These are phyloP conservation scores for Penicillium sp. DNA, from an alignment of 2,329 filamentous ascomycete genomes.

Conservation along the genomic window DNA sequence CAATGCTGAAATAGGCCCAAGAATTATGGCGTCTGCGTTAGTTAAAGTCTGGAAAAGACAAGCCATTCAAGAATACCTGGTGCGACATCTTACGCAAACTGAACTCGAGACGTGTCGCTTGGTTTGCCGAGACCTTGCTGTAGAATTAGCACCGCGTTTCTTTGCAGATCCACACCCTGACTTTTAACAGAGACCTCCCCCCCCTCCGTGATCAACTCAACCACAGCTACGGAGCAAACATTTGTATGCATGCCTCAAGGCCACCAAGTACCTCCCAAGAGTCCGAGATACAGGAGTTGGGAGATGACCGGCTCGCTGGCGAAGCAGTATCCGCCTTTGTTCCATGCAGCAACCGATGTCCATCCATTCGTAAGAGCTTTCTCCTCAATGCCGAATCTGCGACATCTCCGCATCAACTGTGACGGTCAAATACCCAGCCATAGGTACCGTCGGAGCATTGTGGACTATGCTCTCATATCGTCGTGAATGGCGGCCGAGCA, in stretches of 20 bases:
- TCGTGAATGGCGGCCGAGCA: constrained; percentile 82
- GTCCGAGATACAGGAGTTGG: constrained; percentile 76
- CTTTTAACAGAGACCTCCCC: constrained; percentile 81
- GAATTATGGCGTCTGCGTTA: constrained; percentile 26
- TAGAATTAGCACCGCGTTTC: constrained; percentile 38
- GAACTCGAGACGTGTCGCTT: constrained; percentile 42
- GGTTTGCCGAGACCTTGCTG: constrained; percentile 40
- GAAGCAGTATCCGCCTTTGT: constrained; percentile 84
- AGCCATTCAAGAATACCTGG: constrained; percentile 38
- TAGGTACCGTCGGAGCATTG: constrained; percentile 74
- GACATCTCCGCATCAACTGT: constrained; percentile 76
- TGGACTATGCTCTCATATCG: constrained; percentile 89
- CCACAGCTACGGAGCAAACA: constrained; percentile 74
- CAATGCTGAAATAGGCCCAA: too few species aligned
- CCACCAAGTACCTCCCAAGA: constrained; percentile 40
- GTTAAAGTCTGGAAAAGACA: constrained; percentile 43
- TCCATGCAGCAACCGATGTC: constrained; percentile 87
- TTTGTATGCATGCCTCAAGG: constrained; percentile 82
- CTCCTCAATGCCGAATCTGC: constrained; percentile 68
- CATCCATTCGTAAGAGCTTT: constrained; percentile 80
- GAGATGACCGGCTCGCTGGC: constrained; percentile 81
- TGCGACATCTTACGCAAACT: constrained; percentile 34
- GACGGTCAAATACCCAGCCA: constrained; percentile 71
- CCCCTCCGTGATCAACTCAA: constrained; percentile 79
- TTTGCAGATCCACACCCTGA: constrained; percentile 70